Percentiles rank a stretch among this genome's conserved stretches.
Evolutionary conservation across 2,329 filamentous ascomycete genomes (phyloP).

Genomic region (Calonectria leucothoes): DNA sequence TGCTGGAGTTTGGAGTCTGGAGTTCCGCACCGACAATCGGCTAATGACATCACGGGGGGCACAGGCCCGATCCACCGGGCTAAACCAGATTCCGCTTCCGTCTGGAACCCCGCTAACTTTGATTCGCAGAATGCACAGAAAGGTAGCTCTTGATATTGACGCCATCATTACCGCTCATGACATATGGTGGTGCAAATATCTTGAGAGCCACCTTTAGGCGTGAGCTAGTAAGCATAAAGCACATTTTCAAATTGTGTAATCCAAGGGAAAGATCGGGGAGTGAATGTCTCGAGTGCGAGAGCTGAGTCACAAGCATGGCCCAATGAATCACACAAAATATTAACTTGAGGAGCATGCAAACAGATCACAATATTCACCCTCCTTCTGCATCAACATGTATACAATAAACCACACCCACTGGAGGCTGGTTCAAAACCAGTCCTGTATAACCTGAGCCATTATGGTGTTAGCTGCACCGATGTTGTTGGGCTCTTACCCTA

Average conservation of each 20-base stretch:
- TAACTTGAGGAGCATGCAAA: background rate
- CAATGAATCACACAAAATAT: background rate
- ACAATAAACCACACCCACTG: background rate
- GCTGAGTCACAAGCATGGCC: background rate
- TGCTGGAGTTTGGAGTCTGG: slow-evolving; percentile 14
- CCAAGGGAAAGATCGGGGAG: background rate
- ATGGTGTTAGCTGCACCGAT: background rate
- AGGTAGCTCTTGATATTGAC: background rate
- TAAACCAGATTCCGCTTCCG: slow-evolving; percentile 12
- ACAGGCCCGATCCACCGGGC: slow-evolving; percentile 11
- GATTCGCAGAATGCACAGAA: background rate
- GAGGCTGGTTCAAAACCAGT: background rate
- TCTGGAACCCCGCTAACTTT: slow-evolving; percentile 8
- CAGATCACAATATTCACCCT: background rate
- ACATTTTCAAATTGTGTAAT: background rate
- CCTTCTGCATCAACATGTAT: no score
- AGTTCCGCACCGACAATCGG: background rate
- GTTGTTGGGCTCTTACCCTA: background rate
- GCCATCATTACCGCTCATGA: background rate
- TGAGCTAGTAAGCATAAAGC: background rate
- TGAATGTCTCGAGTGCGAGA: background rate
- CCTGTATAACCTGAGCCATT: background rate
- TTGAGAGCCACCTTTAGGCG: background rate
- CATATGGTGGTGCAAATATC: background rate
- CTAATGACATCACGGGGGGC: slow-evolving; percentile 40